Evolutionary conservation across 2,329 filamentous ascomycete species (phyloP).

Genomic region (Claviceps quebecensis): DNA sequence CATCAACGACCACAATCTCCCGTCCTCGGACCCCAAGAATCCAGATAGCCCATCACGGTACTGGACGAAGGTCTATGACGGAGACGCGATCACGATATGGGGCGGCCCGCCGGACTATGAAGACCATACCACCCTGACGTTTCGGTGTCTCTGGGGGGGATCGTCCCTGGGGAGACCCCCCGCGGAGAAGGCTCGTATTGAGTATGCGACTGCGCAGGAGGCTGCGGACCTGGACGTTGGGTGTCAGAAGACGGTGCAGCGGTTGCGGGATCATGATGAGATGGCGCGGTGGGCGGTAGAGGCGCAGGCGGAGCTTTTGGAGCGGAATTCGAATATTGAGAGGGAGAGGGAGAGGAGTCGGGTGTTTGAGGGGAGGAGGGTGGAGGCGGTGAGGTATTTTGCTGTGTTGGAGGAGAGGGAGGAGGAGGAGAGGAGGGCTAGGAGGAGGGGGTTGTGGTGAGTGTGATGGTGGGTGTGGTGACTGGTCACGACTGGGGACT

Average conservation of each 20-base stretch:
- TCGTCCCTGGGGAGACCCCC: conserved; percentile 29
- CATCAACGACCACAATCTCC: conserved; percentile 59
- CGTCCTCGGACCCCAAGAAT: conserved; percentile 39
- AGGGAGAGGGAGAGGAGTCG: conserved; percentile 35
- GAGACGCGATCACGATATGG: conserved; percentile 66
- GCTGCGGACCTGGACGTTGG: conserved; percentile 35
- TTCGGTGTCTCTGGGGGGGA: conserved; percentile 43
- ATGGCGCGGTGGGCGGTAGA: conserved; percentile 27
- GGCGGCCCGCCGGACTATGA: conserved; percentile 26
- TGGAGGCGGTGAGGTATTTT: conserved; percentile 30
- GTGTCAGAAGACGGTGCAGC: conserved; percentile 31
- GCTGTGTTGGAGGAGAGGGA: conserved; percentile 12
- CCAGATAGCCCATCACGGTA: conserved; percentile 38
- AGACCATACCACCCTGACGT: conserved; percentile 31
- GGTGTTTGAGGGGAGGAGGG: conserved; percentile 33
- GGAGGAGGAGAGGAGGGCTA: not conserved
- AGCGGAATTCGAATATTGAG: conserved; percentile 27
- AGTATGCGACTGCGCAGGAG: conserved; percentile 23
- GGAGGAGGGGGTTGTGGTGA: too few species aligned
- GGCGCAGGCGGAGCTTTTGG: conserved; percentile 29
- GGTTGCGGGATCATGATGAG: conserved; percentile 25
- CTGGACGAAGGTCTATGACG: conserved; percentile 60
- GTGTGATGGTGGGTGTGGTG: too few species aligned
- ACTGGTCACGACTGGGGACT: too few species aligned
- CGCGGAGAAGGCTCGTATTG: conserved; percentile 13